Conservation (phyloP, 176 grass and related monocot genomes). For the Carex cristatella region DNA sequence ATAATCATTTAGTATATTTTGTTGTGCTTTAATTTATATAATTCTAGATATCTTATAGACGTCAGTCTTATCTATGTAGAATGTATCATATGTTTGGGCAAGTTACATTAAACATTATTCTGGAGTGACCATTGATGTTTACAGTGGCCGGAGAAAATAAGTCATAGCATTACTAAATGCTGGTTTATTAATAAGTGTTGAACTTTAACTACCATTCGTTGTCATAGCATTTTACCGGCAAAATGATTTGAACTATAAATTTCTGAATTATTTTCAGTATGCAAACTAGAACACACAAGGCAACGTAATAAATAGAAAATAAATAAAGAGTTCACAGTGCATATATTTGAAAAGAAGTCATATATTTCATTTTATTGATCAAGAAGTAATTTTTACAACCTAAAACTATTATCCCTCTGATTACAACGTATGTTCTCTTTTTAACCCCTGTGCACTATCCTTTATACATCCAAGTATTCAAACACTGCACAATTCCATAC, state of each 20-base stretch:
- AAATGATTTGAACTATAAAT: neutral
- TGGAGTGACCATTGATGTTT: neutral
- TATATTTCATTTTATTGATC: too few species aligned
- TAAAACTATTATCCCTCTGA: too few species aligned
- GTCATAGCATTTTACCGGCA: neutral
- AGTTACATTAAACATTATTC: neutral
- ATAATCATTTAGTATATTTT: neutral
- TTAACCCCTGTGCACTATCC: too few species aligned
- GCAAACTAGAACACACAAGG: neutral
- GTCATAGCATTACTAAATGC: too few species aligned
- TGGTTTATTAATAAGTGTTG: neutral
- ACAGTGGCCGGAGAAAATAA: too few species aligned
- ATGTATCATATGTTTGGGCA: neutral
- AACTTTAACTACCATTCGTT: neutral
- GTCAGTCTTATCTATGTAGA: neutral
- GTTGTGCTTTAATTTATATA: neutral
- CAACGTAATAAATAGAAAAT: neutral
- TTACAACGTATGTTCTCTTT: too few species aligned
- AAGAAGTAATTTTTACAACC: too few species aligned
- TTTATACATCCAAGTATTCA: too few species aligned
- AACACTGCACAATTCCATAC: too few species aligned
- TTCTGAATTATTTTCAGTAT: neutral
- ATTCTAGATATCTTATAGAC: neutral
- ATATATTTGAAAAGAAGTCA: too few species aligned
- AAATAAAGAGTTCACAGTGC: neutral